Base-by-base conservation (phyloP, 1,284 basidiomycete genomes). In the Cutaneotrichosporon mucoides region DNA sequence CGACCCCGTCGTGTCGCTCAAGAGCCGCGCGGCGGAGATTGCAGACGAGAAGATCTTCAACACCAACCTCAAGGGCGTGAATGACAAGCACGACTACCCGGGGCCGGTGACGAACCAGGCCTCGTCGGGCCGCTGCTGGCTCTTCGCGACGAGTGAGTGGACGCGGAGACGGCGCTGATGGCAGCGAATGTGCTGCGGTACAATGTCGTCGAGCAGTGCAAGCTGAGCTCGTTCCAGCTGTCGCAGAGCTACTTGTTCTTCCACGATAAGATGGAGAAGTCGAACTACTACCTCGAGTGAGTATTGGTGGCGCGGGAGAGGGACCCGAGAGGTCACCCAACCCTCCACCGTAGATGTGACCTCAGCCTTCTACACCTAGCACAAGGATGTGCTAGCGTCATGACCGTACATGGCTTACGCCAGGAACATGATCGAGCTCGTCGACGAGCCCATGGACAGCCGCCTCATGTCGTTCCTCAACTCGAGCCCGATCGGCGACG, bases 251-350 rank as follows among this genome's bases (percentile, higher is more conserved):
- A 95, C 78, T 82, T 93, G 15, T 93, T 90, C 83, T 93, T 95
- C 82, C 94, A 88, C 82, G 92, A 95, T 79, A 94, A 94, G 79
- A 83, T 96, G 53, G 93, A 96, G 81, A 96, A 96, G 79, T 83
- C 88, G 56, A 97, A 98, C 81, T 94, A 90, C 80, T 96, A 90
- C 77, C 85, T 98, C 33, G 94, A 98, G 79, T 72, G 44, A 62
- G 73, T 68, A 80, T 10, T 8, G 3, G 7, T 36, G 33, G n/a
- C n/a, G n/a, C n/a, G n/a, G n/a, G n/a, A n/a, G n/a, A n/a, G n/a
- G n/a, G n/a, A n/a, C n/a, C n/a, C n/a, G n/a, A n/a, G n/a, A n/a
- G n/a, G n/a, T n/a, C n/a, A n/a, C n/a, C n/a, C n/a, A n/a, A n/a
- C n/a, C n/a, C n/a, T n/a, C n/a, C n/a, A n/a, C n/a, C n/a, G n/a